phyloP scores from a whole-genome alignment of 2,329 filamentous ascomycete species.

The Verticillium klebahnii region DNA sequence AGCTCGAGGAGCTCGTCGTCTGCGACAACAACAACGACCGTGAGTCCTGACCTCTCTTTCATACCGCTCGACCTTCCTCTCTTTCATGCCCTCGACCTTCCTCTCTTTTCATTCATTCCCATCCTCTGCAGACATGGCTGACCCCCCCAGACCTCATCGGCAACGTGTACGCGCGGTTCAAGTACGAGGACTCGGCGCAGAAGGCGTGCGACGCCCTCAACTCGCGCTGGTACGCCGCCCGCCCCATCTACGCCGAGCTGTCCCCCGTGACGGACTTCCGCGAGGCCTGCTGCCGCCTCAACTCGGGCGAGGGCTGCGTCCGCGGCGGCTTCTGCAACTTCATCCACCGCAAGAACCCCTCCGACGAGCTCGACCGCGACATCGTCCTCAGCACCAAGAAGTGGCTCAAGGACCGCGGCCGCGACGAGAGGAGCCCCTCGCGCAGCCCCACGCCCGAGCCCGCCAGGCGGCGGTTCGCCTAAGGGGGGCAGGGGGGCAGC shows the following conservation, averaged over 20 bases:
- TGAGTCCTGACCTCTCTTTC: conserved; percentile 30
- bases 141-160: conserved; percentile 74
- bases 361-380: conserved; percentile 82
- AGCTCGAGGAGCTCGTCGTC: conserved; percentile 95
- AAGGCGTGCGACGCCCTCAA: conserved; percentile 92
- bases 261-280: conserved; percentile 96
- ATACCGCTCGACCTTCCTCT: too few species aligned
- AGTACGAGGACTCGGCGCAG: conserved; percentile 97
- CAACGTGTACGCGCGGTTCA: conserved; percentile 99
- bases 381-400: conserved; percentile 89
- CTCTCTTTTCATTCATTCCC: conserved; percentile 11
- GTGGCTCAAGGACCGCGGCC: conserved; percentile 81
- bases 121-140: conserved; percentile 8
- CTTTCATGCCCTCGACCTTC: too few species aligned
- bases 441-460: conserved; percentile 86
- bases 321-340: conserved; percentile 98
- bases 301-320: conserved; percentile 91
- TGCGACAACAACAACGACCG: conserved; percentile 99
- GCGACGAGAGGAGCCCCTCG: conserved; percentile 76
- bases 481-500: neutral
- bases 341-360: conserved; percentile 95
- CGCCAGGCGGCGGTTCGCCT: conserved; percentile 64
- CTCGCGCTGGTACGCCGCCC: conserved; percentile 90
- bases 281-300: conserved; percentile 93
- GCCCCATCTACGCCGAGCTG: conserved; percentile 97